These are phyloP conservation scores for Dendrothele bispora DNA, from an alignment of 768 basidiomycete genomes.

Conservation along the genomic window DNA sequence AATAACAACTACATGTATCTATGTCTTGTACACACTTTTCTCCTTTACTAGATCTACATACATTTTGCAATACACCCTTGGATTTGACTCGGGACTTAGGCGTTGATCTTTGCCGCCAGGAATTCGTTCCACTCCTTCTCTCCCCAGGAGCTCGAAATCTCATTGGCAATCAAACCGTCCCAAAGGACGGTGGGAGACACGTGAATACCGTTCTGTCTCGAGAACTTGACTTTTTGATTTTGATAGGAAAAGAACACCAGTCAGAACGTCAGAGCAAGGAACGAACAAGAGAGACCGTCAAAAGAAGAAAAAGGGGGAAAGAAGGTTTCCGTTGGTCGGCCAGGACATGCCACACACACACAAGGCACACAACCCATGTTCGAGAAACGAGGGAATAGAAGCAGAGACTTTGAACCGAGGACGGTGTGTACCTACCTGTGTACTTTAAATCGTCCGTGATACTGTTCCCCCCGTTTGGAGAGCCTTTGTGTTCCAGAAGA, in stretches of 20 bases:
- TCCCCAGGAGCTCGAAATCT: constrained; percentile 82
- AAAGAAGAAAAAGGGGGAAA: too few species aligned
- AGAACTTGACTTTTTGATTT: constrained; percentile 86
- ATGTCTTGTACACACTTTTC: too few species aligned
- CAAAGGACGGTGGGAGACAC: constrained; percentile 83
- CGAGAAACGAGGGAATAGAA: too few species aligned
- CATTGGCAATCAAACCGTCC: constrained; percentile 72
- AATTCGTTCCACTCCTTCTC: constrained; percentile 81
- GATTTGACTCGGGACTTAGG: constrained; percentile 18
- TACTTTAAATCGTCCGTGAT: constrained; percentile 90
- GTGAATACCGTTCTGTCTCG: constrained; percentile 89
- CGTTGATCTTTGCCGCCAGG: constrained; percentile 55
- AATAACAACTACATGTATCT: too few species aligned
- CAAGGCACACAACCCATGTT: too few species aligned
- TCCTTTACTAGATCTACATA: neutral
- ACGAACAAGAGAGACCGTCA: neutral
- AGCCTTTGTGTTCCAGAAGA: constrained; percentile 57
- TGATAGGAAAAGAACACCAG: neutral
- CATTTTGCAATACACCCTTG: neutral
- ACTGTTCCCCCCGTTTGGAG: constrained; percentile 77
- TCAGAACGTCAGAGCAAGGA: neutral
- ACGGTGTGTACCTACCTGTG: constrained; percentile 70
- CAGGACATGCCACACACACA: neutral
- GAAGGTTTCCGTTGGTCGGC: neutral
- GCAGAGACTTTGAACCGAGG: too few species aligned